Base-by-base conservation (phyloP, 768 basidiomycete species). In the Lactarius deliciosus region DNA sequence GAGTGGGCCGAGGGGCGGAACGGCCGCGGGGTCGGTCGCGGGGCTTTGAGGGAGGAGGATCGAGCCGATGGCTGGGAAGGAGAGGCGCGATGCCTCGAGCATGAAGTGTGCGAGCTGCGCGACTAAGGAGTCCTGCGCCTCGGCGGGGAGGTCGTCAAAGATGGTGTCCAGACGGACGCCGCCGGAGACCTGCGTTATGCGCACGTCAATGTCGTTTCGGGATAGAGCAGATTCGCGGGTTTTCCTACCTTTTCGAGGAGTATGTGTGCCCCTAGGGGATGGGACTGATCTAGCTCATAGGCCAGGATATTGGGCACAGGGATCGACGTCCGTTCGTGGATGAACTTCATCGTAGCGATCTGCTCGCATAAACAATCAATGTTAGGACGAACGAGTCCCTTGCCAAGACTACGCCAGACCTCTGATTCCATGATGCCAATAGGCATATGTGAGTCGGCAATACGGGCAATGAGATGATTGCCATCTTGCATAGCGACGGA, bases 1-100 rank as follows among this genome's bases (percentile, higher is more conserved):
- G 47, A 70, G 68, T 28, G 68, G 64, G 6, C 70, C 70, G 41
- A 70, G 68, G 13, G 64, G 58, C 16, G 60, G 69, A 18, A 66
- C 40, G 10, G 59, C 45, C 45, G 36, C 43, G 34, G 41, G 63
- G 62, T 60, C 22, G 22, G 40, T 40, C 11, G 45, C 63, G 7
- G 53, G n/a, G 20, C 40, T 2, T 61, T 18, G 32, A 13, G 62
- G 40, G n/a, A 68, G 63, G 38, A 47, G 57, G 9, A 76, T 65
- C 58, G 75, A 75, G 10, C 77, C 77, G 47, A 77, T 76, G 38
- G 69, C 45, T 7, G 69, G 60, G 60, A 78, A 77, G 2, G 68
- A 62, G 60, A 71, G 70, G 15, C 56, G 66, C 45, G 73, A 76
- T 18, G 75, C 60, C 36, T 76, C 74, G 53, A 77, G 57, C 68